Conservation (phyloP, 1,139 yeast species). For the Yamadazyma songkhlaensis region DNA sequence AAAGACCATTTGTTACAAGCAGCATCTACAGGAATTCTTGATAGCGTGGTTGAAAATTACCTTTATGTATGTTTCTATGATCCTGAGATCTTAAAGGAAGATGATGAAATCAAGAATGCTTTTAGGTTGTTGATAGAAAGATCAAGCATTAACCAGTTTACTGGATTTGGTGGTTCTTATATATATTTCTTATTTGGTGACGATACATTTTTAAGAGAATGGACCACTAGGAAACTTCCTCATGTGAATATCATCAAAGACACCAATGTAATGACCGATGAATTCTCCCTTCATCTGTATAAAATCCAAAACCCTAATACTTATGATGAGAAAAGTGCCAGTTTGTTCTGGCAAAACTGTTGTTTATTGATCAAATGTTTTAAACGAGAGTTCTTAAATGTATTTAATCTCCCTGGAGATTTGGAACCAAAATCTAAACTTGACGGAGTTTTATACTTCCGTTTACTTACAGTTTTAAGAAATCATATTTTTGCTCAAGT, state of each 20-base stretch:
- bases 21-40: not conserved
- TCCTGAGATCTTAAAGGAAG: constrained; percentile 46
- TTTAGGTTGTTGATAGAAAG: constrained; percentile 16
- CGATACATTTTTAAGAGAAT: constrained; percentile 35
- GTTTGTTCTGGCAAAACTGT: constrained; percentile 53
- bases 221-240: constrained; percentile 35
- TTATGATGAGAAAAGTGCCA: constrained; percentile 42
- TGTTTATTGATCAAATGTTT: constrained; percentile 38
- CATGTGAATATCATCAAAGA: not conserved
- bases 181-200: constrained; percentile 56
- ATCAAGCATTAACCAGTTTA: constrained; percentile 3
- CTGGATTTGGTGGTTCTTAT: constrained; percentile 41
- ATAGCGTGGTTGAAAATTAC: constrained; percentile 2
- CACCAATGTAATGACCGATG: constrained; percentile 34
- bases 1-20: constrained; percentile 1
- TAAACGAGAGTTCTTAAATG: constrained; percentile 32
- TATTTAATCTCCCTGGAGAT: constrained; percentile 43
- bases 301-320: constrained; percentile 50
- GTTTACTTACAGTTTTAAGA: constrained; percentile 45
- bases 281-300: constrained; percentile 49
- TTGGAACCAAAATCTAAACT: constrained; percentile 39
- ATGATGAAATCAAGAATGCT: constrained; percentile 24
- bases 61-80: constrained; percentile 19
- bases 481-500: constrained; percentile 50
- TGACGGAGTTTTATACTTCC: constrained; percentile 37